A percentile compares a stretch with the other conserved stretches of the same genome.
These are phyloP conservation scores for Xylaria longipes DNA, from an alignment of 495 filamentous ascomycete genomes.

Conservation along the genomic window DNA sequence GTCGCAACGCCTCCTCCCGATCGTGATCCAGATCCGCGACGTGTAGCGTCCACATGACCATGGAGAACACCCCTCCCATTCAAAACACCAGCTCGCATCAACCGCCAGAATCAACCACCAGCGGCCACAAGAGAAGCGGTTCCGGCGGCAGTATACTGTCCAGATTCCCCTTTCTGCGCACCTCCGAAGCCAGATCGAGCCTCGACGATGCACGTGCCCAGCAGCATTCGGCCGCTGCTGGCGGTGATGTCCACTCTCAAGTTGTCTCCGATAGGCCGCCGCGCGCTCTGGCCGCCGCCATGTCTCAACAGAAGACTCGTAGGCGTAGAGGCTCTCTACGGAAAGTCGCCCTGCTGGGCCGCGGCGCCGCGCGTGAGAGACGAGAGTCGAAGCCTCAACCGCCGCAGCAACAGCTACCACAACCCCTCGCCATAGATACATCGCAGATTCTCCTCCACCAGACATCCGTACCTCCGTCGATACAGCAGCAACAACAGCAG, in stretches of 20 bases:
- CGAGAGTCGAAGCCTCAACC: conserved; percentile 49
- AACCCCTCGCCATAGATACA: conserved; percentile 50
- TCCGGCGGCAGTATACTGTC: conserved; percentile 67
- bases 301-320: conserved; percentile 72
- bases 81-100: conserved; percentile 30
- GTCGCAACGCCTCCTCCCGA: conserved; percentile 23
- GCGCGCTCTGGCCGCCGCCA: conserved; percentile 50
- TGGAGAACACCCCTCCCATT: conserved; percentile 34
- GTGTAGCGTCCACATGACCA: conserved; percentile 24
- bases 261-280: conserved; percentile 38
- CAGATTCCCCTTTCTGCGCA: conserved; percentile 67
- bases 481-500: conserved; percentile 9
- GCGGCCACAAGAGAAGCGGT: conserved; percentile 66
- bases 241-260: not conserved
- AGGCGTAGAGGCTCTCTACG: conserved; percentile 79
- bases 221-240: conserved; percentile 21
- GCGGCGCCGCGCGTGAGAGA: conserved; percentile 66
- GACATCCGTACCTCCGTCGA: conserved; percentile 14
- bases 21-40: conserved; percentile 30
- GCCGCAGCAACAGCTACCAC: conserved; percentile 11
- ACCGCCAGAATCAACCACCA: conserved; percentile 31
- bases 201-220: conserved; percentile 49
- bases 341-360: conserved; percentile 79
- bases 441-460: conserved; percentile 33
- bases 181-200: conserved; percentile 50